A percentile compares a stretch with the other conserved stretches of the same genome.
phyloP scores from a whole-genome alignment of 345 rosid species.

The Linum tenue region DNA sequence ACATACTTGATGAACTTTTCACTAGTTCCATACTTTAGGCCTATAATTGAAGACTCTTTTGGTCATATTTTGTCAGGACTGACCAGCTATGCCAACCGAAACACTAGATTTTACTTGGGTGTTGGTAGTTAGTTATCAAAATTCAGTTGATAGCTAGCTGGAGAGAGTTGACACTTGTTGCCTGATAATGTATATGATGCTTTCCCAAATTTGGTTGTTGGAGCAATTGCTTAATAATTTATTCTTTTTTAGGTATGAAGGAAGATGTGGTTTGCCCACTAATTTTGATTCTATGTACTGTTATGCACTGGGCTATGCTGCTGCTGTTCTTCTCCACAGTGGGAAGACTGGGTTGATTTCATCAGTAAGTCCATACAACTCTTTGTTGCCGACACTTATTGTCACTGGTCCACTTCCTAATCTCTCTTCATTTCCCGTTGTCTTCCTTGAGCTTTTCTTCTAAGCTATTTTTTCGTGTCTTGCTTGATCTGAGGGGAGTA shows the following conservation, averaged over 20 bases:
- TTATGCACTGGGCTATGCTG: slow-evolving; percentile 85
- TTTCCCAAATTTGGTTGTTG: neutral
- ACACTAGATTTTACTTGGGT: too few relatives aligned
- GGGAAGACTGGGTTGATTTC: slow-evolving; percentile 87
- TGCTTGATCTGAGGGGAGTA: neutral
- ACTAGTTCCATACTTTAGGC: neutral
- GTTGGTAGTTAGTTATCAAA: too few relatives aligned
- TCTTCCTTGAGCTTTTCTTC: slow-evolving; percentile 5
- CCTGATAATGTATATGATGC: neutral
- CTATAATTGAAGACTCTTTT: neutral
- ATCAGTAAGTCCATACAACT: slow-evolving; percentile 39
- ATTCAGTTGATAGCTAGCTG: too few relatives aligned
- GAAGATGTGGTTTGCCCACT: slow-evolving; percentile 94
- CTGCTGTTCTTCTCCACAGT: slow-evolving; percentile 78
- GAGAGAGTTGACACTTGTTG: too few relatives aligned
- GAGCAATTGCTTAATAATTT: neutral
- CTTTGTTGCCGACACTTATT: neutral
- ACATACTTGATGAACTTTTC: neutral
- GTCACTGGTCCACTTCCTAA: slow-evolving; percentile 2
- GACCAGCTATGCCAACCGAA: too few relatives aligned
- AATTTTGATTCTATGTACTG: slow-evolving; percentile 89
- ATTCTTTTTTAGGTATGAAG: slow-evolving; percentile 62
- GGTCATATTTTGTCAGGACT: neutral
- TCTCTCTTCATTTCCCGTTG: neutral
- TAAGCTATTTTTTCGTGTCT: neutral